These are phyloP conservation scores for Cairneyella variabilis DNA, from an alignment of 495 filamentous ascomycete species.

Conservation along the genomic window DNA sequence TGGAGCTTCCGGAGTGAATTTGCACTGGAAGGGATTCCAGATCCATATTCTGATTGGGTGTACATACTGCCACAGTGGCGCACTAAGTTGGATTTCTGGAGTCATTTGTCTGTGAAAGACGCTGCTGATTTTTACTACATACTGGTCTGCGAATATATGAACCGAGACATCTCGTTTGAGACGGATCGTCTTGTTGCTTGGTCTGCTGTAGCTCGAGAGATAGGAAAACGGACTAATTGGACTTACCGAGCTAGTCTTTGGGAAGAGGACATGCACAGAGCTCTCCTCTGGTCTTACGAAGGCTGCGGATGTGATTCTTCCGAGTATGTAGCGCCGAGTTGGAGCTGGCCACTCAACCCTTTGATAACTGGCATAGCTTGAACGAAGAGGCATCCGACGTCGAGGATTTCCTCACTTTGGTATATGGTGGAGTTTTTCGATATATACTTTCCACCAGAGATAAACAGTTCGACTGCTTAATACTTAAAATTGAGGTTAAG, in stretches of 20 bases:
- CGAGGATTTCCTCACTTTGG: too few relatives aligned
- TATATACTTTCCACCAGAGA: too few relatives aligned
- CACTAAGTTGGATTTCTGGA: not conserved
- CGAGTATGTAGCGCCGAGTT: not conserved
- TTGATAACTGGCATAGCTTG: not conserved
- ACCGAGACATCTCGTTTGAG: not conserved
- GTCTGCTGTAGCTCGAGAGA: constrained; percentile 1
- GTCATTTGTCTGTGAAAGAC: not conserved
- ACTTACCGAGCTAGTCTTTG: constrained; percentile 2
- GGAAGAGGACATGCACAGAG: not conserved
- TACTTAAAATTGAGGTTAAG: too few relatives aligned
- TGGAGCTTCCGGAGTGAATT: not conserved
- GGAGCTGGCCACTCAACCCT: constrained; percentile 1
- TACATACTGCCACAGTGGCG: not conserved
- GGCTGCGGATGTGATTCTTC: not conserved
- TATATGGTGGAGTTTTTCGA: too few relatives aligned
- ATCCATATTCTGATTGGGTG: not conserved
- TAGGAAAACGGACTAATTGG: not conserved
- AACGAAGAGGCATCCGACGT: not conserved
- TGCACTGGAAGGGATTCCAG: not conserved
- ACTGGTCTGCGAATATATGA: not conserved
- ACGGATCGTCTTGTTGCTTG: not conserved
- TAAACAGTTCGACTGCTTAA: too few relatives aligned
- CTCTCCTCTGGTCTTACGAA: not conserved
- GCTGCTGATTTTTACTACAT: not conserved